A percentile compares a stretch with the other conserved stretches of the same genome.
phyloP scores from a whole-genome alignment of 2,329 filamentous ascomycete species.

The Parafenestella ontariensis region DNA sequence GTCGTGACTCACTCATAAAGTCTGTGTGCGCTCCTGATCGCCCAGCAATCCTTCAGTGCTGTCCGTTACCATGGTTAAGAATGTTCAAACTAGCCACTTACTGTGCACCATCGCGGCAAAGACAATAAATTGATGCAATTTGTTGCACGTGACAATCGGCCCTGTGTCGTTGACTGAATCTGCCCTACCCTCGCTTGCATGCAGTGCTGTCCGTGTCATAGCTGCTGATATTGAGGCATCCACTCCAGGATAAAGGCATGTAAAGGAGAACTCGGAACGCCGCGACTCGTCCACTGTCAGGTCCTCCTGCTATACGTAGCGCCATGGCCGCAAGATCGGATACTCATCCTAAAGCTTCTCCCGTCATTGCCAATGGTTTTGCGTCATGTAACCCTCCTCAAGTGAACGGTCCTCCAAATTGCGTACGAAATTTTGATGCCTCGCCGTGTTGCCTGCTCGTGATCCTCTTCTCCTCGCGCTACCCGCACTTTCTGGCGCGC shows the following conservation, averaged over 20 bases:
- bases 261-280: slow-evolving; percentile 15
- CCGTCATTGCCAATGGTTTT: slow-evolving; percentile 70
- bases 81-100: neutral
- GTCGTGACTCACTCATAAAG: neutral
- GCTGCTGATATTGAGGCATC: slow-evolving; percentile 8
- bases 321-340: slow-evolving; percentile 5
- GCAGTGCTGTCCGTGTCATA: slow-evolving; percentile 10
- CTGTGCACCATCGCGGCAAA: slow-evolving; percentile 13
- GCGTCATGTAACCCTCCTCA: slow-evolving; percentile 86
- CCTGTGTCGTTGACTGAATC: slow-evolving; percentile 10
- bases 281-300: slow-evolving; percentile 5
- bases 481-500: slow-evolving; percentile 71
- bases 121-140: slow-evolving; percentile 18
- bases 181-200: slow-evolving; percentile 5
- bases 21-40: neutral
- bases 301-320: slow-evolving; percentile 4
- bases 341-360: slow-evolving; percentile 15
- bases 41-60: neutral
- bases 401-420: slow-evolving; percentile 93
- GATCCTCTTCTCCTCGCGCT: slow-evolving; percentile 78
- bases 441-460: slow-evolving; percentile 66
- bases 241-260: slow-evolving; percentile 8
- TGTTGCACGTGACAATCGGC: slow-evolving; percentile 13
- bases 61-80: neutral
- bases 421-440: slow-evolving; percentile 88